phyloP scores from a whole-genome alignment of 208 protist species.

The Leishmania arabica region DNA sequence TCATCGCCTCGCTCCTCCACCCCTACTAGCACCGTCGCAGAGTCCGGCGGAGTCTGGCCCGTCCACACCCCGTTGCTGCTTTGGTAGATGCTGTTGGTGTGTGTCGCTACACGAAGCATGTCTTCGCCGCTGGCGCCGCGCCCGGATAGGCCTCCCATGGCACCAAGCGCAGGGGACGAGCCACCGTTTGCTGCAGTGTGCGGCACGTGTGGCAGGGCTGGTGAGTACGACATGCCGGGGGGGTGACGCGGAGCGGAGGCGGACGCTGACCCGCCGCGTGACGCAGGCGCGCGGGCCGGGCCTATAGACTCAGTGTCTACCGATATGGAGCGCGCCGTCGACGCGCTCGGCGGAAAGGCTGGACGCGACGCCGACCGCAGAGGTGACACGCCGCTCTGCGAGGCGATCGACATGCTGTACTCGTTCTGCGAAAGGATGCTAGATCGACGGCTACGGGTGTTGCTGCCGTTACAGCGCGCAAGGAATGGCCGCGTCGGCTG shows the following conservation, averaged over 20 bases:
- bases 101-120: conserved; percentile 1
- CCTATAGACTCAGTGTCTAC: conserved; percentile 26
- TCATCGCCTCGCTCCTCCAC: conserved; percentile 13
- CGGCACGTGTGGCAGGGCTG: conserved; percentile 3
- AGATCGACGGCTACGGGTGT: conserved; percentile 28
- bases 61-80: conserved; percentile 11
- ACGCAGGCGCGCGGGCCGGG: conserved; percentile 14
- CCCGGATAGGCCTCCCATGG: conserved; percentile 3
- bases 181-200: conserved; percentile 2
- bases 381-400: conserved; percentile 26
- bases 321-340: conserved; percentile 23
- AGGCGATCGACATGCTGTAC: conserved; percentile 24
- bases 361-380: conserved; percentile 28
- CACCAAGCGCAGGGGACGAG: not conserved
- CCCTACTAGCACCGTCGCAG: not conserved
- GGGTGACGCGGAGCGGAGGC: conserved; percentile 23
- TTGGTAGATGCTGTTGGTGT: conserved; percentile 6
- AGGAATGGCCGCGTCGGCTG: conserved; percentile 20
- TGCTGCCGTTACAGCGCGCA: conserved; percentile 13
- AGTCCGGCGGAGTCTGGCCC: conserved; percentile 1
- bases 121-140: conserved; percentile 3
- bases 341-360: conserved; percentile 25
- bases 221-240: conserved; percentile 4
- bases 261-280: conserved; percentile 15
- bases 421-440: conserved; percentile 32